Conservation (phyloP, 257 asterid species). For the Rauvolfia tetraphylla region DNA sequence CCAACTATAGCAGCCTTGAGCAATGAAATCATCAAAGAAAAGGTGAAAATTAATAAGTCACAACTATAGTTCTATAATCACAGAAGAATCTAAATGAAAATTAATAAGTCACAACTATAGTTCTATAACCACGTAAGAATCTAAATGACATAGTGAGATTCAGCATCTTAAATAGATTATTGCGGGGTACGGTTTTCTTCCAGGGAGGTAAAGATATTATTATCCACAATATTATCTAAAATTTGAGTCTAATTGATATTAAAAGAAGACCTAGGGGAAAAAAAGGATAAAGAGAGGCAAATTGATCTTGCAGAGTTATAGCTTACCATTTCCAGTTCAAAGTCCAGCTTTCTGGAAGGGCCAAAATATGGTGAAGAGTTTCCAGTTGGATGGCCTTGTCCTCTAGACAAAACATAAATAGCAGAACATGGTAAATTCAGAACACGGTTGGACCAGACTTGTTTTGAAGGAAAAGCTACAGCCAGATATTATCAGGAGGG, state of each 20-base stretch:
- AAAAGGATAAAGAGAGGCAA: neutral
- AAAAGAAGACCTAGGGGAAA: neutral
- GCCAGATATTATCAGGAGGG: no score
- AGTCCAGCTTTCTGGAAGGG: constrained; percentile 93
- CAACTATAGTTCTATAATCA: neutral
- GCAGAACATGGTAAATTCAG: constrained; percentile 1
- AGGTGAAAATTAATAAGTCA: neutral
- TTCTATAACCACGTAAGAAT: neutral
- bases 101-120: neutral
- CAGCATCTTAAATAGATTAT: neutral
- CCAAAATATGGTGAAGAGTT: constrained; percentile 78
- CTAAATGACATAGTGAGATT: neutral
- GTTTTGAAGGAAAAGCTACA: neutral
- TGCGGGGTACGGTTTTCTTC: neutral
- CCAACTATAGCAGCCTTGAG: constrained; percentile 93
- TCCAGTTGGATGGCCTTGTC: constrained; percentile 74
- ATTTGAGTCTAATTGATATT: neutral
- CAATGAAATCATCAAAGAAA: constrained; percentile 4
- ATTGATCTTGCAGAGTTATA: neutral
- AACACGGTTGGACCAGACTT: neutral
- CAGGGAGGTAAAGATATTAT: neutral
- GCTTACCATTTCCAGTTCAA: constrained; percentile 95
- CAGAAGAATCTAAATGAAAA: neutral
- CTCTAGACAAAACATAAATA: constrained; percentile 48
- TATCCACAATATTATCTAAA: neutral